Evolutionary conservation across 208 protist species (phyloP), one percentile per base, ranked within the genome.

Genomic region (Wallacemonas collosoma): DNA sequence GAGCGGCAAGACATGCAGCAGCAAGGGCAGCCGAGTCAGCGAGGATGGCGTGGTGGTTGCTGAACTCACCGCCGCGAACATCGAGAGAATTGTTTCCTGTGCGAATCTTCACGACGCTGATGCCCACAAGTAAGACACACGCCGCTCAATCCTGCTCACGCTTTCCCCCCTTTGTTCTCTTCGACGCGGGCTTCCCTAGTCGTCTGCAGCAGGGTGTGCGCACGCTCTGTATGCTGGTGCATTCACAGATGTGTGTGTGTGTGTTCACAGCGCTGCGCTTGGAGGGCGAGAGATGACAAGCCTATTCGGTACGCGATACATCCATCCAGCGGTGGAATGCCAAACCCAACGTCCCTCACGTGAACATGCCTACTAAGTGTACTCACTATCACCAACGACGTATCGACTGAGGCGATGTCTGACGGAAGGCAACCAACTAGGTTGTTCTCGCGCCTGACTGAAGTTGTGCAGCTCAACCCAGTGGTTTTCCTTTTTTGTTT

Each of bases 31-130:
- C 48, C 66, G 17, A 11, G 15, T n/a, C 26, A 61, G 43, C 17
- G 68, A 72, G 3, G 68, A 72, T 15, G 47, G 38, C 3, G 51
- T 57, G 6, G 11, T 67, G 6, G 58, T 79, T 26, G 55, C 62
- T 39, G 73, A 68, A 41, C 60, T 79, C 45, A 78, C 80, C 11
- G 72, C 56, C 7, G 76, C 76, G 43, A 81, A 81, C 36, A 72
- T 81, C 53, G 62, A 58, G 66, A 77, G 62, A 40, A 82, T 82
- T n/a, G 69, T 74, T 2, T 82, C 72, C 2, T 76, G 64, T 4
- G 65, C 57, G 11, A 69, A 50, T 4, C 60, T 82, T 17, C 40
- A 75, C 58, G 51, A 71, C 38, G 14, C 7, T n/a, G 63, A 56
- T 7, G 6, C 63, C 36, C 56, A 62, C 56, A 35, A 9, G 26